Base-by-base conservation (phyloP, 768 basidiomycete species). In the Amyloporia xantha region DNA sequence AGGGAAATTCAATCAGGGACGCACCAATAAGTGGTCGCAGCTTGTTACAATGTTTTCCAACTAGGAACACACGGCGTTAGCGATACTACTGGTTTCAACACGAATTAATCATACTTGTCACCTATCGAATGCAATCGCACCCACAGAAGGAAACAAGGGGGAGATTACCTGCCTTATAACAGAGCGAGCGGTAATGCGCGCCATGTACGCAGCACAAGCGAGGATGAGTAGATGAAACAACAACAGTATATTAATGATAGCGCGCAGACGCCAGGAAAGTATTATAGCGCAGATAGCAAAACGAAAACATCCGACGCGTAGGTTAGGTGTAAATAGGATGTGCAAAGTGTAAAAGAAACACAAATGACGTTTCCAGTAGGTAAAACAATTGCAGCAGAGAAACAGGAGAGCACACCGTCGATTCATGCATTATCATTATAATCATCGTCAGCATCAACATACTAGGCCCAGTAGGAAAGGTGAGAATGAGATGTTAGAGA, bases 281-380 rank as follows among this genome's bases (percentile, higher is more conserved):
- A 39, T 39, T 39, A 39, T 39, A 39, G 38, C 38, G 38, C 38
- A 39, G 38, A 39, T 19, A 39, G 38, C 38, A 39, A 39, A 39
- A 39, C 12, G 38, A 39, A 39, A 39, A 21, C 15, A 39, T 19
- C 38, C 38, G 38, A 13, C 20, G 38, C 38, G 38, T 9, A 39
- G 10, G 38, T 39, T 10, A 39, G 17, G 7, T 9, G 20, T 9
- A n/a, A 39, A 21, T 13, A 39, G 38, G 38, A 39, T 39, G 20
- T 39, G 30, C 30, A 15, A 39, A 13, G 38, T 7, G 20, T 6
- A 39, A 39, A 13, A 39, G 38, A 7, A 39, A 39, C 9, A 9
- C n/a, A n/a, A n/a, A n/a, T n/a, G n/a, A n/a, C n/a, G n/a, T n/a
- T 7, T 13, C 38, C 9, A 6, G 38, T 19, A 17, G 20, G 19